Base-by-base conservation (phyloP, 257 asterid genomes). In the Penstemon newberryi region DNA sequence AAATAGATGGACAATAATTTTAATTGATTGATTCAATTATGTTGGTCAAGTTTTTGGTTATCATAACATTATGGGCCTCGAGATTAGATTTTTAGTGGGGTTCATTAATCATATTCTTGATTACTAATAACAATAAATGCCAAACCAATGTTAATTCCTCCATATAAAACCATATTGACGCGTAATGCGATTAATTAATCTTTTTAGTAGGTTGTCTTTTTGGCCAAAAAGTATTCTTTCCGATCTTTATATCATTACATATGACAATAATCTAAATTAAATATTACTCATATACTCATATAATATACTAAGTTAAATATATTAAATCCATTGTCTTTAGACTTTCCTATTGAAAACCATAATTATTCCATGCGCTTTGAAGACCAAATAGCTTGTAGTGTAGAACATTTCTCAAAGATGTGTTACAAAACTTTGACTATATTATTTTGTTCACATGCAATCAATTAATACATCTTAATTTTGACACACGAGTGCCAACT, bases 11-110 rank as follows among this genome's bases (percentile, higher is more conserved):
- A 40, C 70, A 76, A 66, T 76, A 57, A 70, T 76, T 70, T 65
- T 59, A 66, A 52, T 70, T 70, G 70, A 70, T 18, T 7, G 60
- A 76, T 76, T 75, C 66, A 70, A 76, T 76, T 76, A 76, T 76
- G 80, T 39, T 65, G 73, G 80, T 76, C 80, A 76, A 76, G 56
- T 70, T 75, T 70, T 60, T 25, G 59, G 62, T 47, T 37, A 63
- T 77, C 72, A 69, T 63, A 58, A 40, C 64, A 73, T 45, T 70
- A 66, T 65, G 50, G 63, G 18, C 70, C 73, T 75, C 70, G 73
- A 69, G 62, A 77, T 69, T 73, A 69, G 78, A 67, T 64, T 69
- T 50, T 42, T 65, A 36, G 63, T 69, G 67, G 56, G 53, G 62
- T 51, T 73, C 33, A 25, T 25, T 25, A 25, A 25, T 25, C 33